These are phyloP conservation scores for Exophiala aquamarina DNA, from an alignment of 2,329 filamentous ascomycete genomes.

Conservation along the genomic window DNA sequence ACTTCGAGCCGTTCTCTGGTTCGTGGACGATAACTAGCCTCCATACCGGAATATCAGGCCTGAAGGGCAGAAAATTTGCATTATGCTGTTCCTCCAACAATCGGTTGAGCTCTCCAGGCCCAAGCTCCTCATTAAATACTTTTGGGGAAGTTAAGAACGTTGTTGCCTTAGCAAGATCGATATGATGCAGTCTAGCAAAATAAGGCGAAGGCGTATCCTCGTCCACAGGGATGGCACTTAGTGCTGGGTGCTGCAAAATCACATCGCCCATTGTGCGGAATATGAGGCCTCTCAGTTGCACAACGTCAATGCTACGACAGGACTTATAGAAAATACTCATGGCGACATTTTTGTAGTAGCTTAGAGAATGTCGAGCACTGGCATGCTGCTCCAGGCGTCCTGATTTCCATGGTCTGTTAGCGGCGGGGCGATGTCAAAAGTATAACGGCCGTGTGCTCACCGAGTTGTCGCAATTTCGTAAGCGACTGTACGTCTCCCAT, in stretches of 20 bases:
- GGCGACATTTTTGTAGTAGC: constrained; percentile 46
- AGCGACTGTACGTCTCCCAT: no score
- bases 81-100: constrained; percentile 3
- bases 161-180: background rate
- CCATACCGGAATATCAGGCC: background rate
- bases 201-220: background rate
- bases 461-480: no score
- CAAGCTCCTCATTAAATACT: background rate
- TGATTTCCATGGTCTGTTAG: no score
- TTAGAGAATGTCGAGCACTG: constrained; percentile 42
- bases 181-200: background rate
- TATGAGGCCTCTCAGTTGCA: background rate
- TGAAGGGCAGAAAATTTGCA: background rate
- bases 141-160: background rate
- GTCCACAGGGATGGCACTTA: background rate
- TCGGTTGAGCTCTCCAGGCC: background rate
- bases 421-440: no score
- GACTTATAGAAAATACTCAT: constrained; percentile 25
- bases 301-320: background rate
- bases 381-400: constrained; percentile 43
- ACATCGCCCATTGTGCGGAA: background rate
- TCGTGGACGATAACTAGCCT: background rate
- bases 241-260: background rate
- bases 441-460: no score
- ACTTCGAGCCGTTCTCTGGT: constrained; percentile 19